Evolutionary conservation across 495 filamentous ascomycete genomes (phyloP), one percentile per base, ranked within the genome.

Genomic region (Penicillium egyptiacum): DNA sequence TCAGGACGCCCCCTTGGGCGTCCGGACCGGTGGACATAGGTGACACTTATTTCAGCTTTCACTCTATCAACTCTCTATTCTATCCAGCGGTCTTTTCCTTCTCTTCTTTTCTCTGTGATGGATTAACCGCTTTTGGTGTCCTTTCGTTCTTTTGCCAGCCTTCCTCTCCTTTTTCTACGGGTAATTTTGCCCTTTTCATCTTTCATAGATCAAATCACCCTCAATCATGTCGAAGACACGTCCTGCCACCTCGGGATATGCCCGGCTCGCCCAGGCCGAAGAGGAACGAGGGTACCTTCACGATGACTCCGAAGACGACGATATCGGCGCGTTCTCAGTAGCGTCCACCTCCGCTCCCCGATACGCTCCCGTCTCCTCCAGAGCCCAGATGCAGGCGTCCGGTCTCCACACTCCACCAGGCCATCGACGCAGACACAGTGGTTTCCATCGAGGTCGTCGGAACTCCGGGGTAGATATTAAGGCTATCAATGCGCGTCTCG

Each of bases 401-500:
- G 65, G 66, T 57, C 63, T 69, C 60, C 60, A 69, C 46, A 73
- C 68, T 53, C 72, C 75, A 20, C 67, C 70, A 56, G 74, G 69
- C 30, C 66, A 75, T 58, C 76, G 73, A 64, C 75, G 77, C 52
- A 74, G 79, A 59, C 73, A 74, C 19, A 78, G 69, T 62, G 75
- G 75, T 45, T 70, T 73, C 33, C 72, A 79, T 42, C 82, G 83
- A 48, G 76, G 78, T 41, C 79, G 86, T 59, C 87, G 91, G 56
- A 96, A 91, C 67, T 91, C 91, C 28, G 92, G 91, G 5, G 94
- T 98, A 11, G 94, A 99, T 70, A 92, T 99, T 64, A 98, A 98
- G 72, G 94, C 93, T 57, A 97, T 99, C 71, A 99, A 99, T 74
- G 92, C 94, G 53, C 85, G 94, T 46, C 78, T 99, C 19, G 94